These are phyloP conservation scores for Neonectria hederae DNA, from an alignment of 2,329 filamentous ascomycete genomes.

Conservation along the genomic window DNA sequence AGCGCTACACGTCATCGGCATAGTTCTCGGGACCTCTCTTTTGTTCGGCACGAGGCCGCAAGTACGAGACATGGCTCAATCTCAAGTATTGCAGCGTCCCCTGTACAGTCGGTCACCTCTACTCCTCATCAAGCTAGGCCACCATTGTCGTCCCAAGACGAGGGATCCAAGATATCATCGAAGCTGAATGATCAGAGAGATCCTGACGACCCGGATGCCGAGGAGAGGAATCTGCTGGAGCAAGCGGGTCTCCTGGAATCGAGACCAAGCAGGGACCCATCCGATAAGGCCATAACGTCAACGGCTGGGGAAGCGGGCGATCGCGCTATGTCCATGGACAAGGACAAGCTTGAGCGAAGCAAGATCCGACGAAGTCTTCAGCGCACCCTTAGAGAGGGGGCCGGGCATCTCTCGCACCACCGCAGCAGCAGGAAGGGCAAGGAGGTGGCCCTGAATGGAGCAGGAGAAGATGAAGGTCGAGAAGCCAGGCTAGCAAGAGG, in stretches of 20 bases:
- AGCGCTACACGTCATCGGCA: constrained; percentile 41
- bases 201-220: constrained; percentile 67
- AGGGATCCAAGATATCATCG: constrained; percentile 27
- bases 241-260: constrained; percentile 71
- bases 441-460: constrained; percentile 54
- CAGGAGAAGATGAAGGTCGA: constrained; percentile 54
- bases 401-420: constrained; percentile 71
- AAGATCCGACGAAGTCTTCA: constrained; percentile 88
- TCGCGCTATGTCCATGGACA: constrained; percentile 50
- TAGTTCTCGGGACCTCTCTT: constrained; percentile 40
- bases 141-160: constrained; percentile 32
- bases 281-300: constrained; percentile 49
- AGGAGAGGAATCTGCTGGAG: constrained; percentile 73
- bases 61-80: constrained; percentile 45
- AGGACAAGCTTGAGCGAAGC: constrained; percentile 65
- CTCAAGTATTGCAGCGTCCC: constrained; percentile 45
- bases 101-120: constrained; percentile 38
- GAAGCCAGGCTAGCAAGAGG: constrained; percentile 80
- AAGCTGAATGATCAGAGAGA: constrained; percentile 31
- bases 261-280: constrained; percentile 41
- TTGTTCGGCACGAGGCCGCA: constrained; percentile 32
- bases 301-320: constrained; percentile 47
- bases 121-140: constrained; percentile 34
- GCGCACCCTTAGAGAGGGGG: constrained; percentile 86
- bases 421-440: constrained; percentile 80